Evolutionary conservation across 78 protist species (phyloP), one percentile per base, ranked within the genome.

Genomic region (Mantamonas sphyraenae): DNA sequence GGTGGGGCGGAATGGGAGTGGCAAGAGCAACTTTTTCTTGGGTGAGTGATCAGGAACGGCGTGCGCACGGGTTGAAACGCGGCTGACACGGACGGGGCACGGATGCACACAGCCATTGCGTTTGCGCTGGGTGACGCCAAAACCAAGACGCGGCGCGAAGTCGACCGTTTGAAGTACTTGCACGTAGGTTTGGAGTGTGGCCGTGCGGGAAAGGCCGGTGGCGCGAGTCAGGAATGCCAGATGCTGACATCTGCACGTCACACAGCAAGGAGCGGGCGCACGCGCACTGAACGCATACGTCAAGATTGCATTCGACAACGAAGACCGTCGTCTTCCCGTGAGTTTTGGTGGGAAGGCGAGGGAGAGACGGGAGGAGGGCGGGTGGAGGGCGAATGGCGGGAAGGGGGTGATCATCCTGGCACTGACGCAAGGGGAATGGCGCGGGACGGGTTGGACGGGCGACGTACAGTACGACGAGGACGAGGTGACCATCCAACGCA

Each of bases 261-360:
- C 5, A 3, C 56, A 64, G 60, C 80, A 75, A 31, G 88, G 82
- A 0, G 51, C 87, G 0, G 95, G 93, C 19, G 62, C 30, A 1
- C 17, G 83, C 1, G 81, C 74, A 2, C 58, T 90, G 78, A 34
- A 79, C n/a, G 97, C 95, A 22, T 92, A 35, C 62, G 98, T 96
- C 22, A 97, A 94, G 71, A 77, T 96, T 20, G 66, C 34, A 34
- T 87, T 96, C 59, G 99, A 96, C 76, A 96, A 96, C 87, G 22
- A 74, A 4, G 99, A 96, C 71, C 37, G 53, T 2, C 80, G 97
- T 35, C 56, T 96, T 17, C 95, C 96, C 0, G 88, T 94, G 37
- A 7, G 86, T 83, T 12, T 47, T 47, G 53, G 16, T 47, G 16
- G 12, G 53, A 47, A 47, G 12, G 28, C 53, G 53, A 47, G 28